Conservation (phyloP, 768 basidiomycete species). For the Leucosporidium yakuticum region DNA sequence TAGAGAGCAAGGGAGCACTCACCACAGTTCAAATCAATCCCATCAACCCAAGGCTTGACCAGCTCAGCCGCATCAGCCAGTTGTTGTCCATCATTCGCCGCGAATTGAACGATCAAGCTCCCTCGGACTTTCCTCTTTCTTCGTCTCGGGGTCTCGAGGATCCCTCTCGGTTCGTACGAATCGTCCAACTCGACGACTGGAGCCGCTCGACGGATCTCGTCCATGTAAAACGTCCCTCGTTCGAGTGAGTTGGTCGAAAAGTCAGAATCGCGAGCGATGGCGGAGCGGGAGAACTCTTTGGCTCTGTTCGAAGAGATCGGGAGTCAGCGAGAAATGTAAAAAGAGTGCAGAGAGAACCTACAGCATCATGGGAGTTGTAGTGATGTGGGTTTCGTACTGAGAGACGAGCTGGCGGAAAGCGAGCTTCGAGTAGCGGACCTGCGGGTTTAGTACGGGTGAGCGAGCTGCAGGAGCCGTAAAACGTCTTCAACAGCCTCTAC, state of each 20-base stretch:
- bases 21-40: conserved; percentile 51
- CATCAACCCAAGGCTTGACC: conserved; percentile 48
- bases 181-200: conserved; percentile 13
- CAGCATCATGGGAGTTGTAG: conserved; percentile 50
- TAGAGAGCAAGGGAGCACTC: neutral
- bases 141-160: neutral
- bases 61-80: conserved; percentile 50
- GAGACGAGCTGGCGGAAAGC: conserved; percentile 49
- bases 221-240: conserved; percentile 47
- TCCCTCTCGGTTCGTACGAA: conserved; percentile 4
- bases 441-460: too few relatives aligned
- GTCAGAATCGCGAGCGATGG: conserved; percentile 46
- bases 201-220: conserved; percentile 20
- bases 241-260: conserved; percentile 46
- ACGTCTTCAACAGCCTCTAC: too few relatives aligned
- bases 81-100: conserved; percentile 45
- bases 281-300: conserved; percentile 48
- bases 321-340: neutral
- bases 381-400: conserved; percentile 48
- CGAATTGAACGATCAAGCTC: conserved; percentile 49
- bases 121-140: conserved; percentile 43
- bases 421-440: conserved; percentile 47
- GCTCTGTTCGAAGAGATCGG: conserved; percentile 32
- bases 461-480: too few relatives aligned
- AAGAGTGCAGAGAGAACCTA: neutral